Evolutionary conservation across 2,329 filamentous ascomycete species (phyloP).

Genomic region (Atkinsonella hypoxylon): DNA sequence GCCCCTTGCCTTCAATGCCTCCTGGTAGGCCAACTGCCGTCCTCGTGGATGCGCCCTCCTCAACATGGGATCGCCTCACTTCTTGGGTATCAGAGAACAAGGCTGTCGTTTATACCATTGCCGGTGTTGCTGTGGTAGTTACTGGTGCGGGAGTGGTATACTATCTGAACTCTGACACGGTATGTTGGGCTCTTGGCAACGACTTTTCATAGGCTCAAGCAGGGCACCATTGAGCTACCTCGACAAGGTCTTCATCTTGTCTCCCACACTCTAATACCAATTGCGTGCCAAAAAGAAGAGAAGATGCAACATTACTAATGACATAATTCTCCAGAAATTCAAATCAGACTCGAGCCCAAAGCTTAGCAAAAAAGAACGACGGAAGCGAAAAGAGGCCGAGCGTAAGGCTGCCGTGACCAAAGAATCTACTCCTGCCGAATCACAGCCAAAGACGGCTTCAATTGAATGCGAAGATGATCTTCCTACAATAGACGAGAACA

Average conservation of each 20-base stretch:
- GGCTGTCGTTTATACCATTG: slow-evolving; percentile 88
- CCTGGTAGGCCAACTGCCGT: slow-evolving; percentile 32
- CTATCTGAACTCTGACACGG: slow-evolving; percentile 58
- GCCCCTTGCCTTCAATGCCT: slow-evolving; percentile 37
- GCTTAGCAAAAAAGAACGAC: slow-evolving; percentile 78
- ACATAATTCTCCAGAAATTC: slow-evolving; percentile 24
- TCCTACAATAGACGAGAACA: slow-evolving; percentile 52
- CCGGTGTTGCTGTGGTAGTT: slow-evolving; percentile 83
- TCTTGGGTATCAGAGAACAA: slow-evolving; percentile 94
- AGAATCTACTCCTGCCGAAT: slow-evolving; percentile 21
- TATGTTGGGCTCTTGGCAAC: slow-evolving; percentile 25
- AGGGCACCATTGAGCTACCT: not conserved
- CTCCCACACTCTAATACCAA: not conserved
- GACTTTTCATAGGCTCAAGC: not conserved
- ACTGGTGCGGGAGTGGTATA: slow-evolving; percentile 88
- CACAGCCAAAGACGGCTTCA: slow-evolving; percentile 36
- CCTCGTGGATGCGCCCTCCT: slow-evolving; percentile 46
- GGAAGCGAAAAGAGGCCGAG: slow-evolving; percentile 74
- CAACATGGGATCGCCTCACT: slow-evolving; percentile 80
- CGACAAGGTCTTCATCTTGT: not conserved
- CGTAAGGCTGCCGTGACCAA: slow-evolving; percentile 40
- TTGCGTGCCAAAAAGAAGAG: not conserved
- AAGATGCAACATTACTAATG: not conserved
- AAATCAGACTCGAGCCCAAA: slow-evolving; percentile 46
- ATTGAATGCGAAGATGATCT: slow-evolving; percentile 54